phyloP scores from a whole-genome alignment of 164 flowering plant species.

The Annona cherimola region DNA sequence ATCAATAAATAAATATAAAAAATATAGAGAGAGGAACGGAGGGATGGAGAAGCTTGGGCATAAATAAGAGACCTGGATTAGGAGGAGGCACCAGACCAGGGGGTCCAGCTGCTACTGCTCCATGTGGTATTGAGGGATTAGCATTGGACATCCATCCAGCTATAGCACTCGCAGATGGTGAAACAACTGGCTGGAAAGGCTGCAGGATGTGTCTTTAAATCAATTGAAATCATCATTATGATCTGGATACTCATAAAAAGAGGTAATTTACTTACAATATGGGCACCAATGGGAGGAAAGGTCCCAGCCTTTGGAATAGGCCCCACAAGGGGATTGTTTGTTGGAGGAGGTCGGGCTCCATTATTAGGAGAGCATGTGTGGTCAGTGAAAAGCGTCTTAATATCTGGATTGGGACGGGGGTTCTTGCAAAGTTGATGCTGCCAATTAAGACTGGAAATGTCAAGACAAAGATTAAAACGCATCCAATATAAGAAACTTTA shows the following conservation, averaged over 20 bases:
- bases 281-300: conserved; percentile 19
- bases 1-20: background rate
- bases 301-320: conserved; percentile 19
- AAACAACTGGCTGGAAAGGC: conserved; percentile 20
- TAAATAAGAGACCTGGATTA: conserved; percentile 10
- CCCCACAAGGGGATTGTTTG: conserved; percentile 14
- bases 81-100: conserved; percentile 20
- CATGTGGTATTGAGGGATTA: conserved; percentile 16
- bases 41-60: too few relatives aligned
- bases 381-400: conserved; percentile 20
- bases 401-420: conserved; percentile 19
- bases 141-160: conserved; percentile 19
- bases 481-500: background rate
- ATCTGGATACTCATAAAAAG: background rate
- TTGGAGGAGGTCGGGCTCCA: conserved; percentile 18
- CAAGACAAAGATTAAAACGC: background rate
- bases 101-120: conserved; percentile 18
- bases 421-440: conserved; percentile 21
- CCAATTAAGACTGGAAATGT: conserved; percentile 20
- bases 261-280: conserved; percentile 8
- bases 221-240: background rate
- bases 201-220: background rate
- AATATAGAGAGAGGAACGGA: background rate
- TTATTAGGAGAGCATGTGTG: conserved; percentile 19
- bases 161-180: conserved; percentile 17